A percentile compares a stretch with the other conserved stretches of the same genome.
These are phyloP conservation scores for Nymphaea colorata DNA, from an alignment of 164 flowering plant species.

Conservation along the genomic window DNA sequence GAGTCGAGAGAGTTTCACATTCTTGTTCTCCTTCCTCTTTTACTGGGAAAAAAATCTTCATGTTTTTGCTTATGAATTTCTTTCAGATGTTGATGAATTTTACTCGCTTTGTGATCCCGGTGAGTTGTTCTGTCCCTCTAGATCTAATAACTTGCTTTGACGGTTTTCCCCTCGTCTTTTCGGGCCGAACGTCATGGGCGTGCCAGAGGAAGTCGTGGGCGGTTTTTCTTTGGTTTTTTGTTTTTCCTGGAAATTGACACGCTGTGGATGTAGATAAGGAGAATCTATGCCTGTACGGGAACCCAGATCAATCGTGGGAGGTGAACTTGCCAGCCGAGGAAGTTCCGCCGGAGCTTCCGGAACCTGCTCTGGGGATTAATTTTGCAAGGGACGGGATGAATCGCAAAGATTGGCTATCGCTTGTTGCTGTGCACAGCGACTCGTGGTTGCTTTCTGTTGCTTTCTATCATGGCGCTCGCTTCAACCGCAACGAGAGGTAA, in stretches of 20 bases:
- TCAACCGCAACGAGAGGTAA: slow-evolving; percentile 84
- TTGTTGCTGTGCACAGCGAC: slow-evolving; percentile 90
- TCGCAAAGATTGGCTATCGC: slow-evolving; percentile 78
- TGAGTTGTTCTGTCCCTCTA: slow-evolving; percentile 9
- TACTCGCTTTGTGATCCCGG: slow-evolving; percentile 92
- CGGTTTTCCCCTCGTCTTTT: slow-evolving; percentile 1
- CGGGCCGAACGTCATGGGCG: not conserved
- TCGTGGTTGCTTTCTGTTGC: slow-evolving; percentile 92
- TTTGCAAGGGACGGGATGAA: slow-evolving; percentile 97
- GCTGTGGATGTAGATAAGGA: slow-evolving; percentile 47
- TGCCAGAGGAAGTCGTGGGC: no score
- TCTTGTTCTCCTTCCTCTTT: not conserved
- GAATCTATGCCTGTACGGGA: slow-evolving; percentile 81
- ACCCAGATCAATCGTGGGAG: slow-evolving; percentile 77
- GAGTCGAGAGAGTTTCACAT: not conserved
- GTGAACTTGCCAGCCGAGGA: slow-evolving; percentile 90
- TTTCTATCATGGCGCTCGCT: slow-evolving; percentile 78
- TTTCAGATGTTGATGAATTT: slow-evolving; percentile 78
- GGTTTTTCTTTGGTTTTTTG: no score
- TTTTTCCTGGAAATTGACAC: not conserved
- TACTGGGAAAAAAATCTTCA: not conserved
- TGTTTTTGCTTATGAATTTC: not conserved
- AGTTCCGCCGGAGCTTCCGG: slow-evolving; percentile 94
- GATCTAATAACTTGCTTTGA: not conserved
- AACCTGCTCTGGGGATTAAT: slow-evolving; percentile 90